A percentile compares a stretch with the other conserved stretches of the same genome.
phyloP scores from a whole-genome alignment of 768 basidiomycete genomes.

The Phlebiopsis gigantea region DNA sequence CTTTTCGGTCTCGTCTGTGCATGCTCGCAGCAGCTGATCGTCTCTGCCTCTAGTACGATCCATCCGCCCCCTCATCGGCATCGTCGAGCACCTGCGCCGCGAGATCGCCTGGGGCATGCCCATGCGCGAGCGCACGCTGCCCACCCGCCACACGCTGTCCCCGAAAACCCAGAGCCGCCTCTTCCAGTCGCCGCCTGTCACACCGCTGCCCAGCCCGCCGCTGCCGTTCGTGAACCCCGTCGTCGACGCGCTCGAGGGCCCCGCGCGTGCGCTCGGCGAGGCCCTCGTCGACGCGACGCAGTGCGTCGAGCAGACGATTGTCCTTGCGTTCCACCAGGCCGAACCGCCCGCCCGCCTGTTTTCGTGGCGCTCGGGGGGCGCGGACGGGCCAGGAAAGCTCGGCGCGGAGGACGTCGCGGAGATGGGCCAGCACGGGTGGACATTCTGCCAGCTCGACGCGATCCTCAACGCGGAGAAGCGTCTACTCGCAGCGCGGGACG shows the following conservation, averaged over 20 bases:
- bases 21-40: neutral
- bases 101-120: constrained; percentile 40
- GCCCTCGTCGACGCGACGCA: constrained; percentile 32
- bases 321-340: constrained; percentile 24
- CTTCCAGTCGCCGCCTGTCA: neutral
- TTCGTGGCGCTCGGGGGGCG: neutral
- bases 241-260: constrained; percentile 8
- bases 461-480: constrained; percentile 14
- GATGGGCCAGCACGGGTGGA: constrained; percentile 1
- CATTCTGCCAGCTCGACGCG: constrained; percentile 7
- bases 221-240: neutral
- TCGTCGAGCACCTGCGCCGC: constrained; percentile 40
- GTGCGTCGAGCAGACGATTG: constrained; percentile 29
- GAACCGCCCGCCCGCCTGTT: constrained; percentile 9
- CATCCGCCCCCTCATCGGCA: constrained; percentile 40
- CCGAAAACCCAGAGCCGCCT: neutral
- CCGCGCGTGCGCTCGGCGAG: constrained; percentile 26
- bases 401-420: no score
- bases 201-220: constrained; percentile 1
- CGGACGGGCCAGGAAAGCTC: neutral
- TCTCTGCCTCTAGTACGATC: constrained; percentile 35
- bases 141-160: neutral
- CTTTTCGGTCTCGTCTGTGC: no score
- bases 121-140: constrained; percentile 13
- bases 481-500: constrained; percentile 20